Evolutionary conservation across 345 rosid species (phyloP), one percentile per base, ranked within the genome.

Genomic region (Hevea brasiliensis): DNA sequence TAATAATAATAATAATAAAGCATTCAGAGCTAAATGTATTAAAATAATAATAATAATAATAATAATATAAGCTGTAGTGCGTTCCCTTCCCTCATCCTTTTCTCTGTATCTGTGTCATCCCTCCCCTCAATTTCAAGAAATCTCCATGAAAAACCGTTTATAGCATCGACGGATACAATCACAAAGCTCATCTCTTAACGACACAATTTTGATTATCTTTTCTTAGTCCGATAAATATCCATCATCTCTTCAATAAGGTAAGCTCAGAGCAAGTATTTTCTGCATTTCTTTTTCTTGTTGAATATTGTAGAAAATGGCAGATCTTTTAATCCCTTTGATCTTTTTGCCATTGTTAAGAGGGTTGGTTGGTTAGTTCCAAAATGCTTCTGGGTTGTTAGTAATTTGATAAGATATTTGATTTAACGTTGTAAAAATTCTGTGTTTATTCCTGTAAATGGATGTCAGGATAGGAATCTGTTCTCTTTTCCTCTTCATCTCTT

Each of bases 201-300:
- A 23, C 14, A 12, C 29, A 56, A 56, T 56, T 63, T 63, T 41
- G 47, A 44, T 63, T n/a, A 24, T 32, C 37, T 32, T 32, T 32
- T 10, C 47, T 62, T 20, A 8, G 1, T 53, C 23, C 8, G 20
- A 17, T 53, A 53, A 2, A 6, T 53, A 35, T 20, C 24, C 32
- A 18, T 40, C 51, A 63, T 23, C 24, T 40, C 29, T 55, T 8
- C 8, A 24, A 56, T 18, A 41, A 69, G 72, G 72, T 69, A 69
- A 23, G 23, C 6, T 11, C 21, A 14, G 37, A 51, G 8, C 2
- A 55, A 3, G 3, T n/a, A 1, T 32, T 15, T 68, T n/a, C 2
- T n/a, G 2, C n/a, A 2, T 63, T 6, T 13, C 40, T 7, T 7
- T 35, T 3, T 10, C 37, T 1, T 4, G 37, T 1, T 32, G 37